Conservation (phyloP, 176 grass and related monocot species). For the Aegilops bicornis region DNA sequence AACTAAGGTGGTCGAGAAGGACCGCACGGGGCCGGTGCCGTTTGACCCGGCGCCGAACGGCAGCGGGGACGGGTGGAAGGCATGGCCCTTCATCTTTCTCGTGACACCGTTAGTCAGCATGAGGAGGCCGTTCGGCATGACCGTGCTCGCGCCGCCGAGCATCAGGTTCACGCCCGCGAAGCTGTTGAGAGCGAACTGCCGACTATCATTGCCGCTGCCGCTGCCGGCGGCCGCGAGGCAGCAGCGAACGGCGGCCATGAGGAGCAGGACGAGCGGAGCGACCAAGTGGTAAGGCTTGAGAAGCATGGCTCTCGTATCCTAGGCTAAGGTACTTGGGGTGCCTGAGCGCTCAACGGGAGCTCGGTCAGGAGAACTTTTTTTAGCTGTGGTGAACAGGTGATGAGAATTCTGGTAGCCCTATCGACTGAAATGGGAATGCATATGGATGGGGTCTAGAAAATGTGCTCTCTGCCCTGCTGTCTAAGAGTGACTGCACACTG, state of each 20-base stretch:
- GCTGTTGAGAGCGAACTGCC: constrained; percentile 32
- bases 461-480: too few species aligned
- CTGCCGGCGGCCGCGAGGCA: not conserved
- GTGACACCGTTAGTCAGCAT: constrained; percentile 34
- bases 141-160: constrained; percentile 17
- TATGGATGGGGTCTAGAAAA: too few species aligned
- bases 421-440: too few species aligned
- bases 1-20: too few species aligned
- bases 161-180: constrained; percentile 27
- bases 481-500: too few species aligned
- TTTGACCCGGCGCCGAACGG: not conserved
- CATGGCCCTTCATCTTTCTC: constrained; percentile 32
- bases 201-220: too few species aligned
- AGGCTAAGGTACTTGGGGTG: too few species aligned
- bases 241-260: not conserved
- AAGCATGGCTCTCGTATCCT: not conserved
- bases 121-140: constrained; percentile 30
- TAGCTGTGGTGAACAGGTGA: too few species aligned
- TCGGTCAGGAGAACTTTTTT: too few species aligned
- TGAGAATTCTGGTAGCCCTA: too few species aligned
- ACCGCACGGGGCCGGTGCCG: not conserved
- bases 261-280: not conserved
- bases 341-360: too few species aligned
- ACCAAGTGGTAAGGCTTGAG: not conserved
- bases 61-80: constrained; percentile 25